phyloP scores from a whole-genome alignment of 495 filamentous ascomycete species.

The Xylaria grammica region DNA sequence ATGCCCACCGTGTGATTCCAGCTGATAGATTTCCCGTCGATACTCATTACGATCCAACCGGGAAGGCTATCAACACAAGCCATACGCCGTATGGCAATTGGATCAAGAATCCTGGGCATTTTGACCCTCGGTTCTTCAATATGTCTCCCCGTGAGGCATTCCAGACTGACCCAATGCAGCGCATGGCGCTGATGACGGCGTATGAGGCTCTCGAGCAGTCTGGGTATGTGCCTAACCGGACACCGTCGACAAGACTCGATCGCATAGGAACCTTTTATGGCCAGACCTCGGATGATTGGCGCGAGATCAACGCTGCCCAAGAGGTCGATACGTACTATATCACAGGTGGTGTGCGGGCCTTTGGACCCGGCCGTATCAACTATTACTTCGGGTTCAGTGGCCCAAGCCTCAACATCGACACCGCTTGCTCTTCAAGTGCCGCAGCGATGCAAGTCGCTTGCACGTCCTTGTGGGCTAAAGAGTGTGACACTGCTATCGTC shows the following conservation, averaged over 20 bases:
- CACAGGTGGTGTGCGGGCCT: conserved; percentile 85
- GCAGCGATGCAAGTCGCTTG: conserved; percentile 86
- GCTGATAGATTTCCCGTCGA: conserved; percentile 79
- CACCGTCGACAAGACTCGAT: conserved; percentile 80
- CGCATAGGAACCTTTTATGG: conserved; percentile 92
- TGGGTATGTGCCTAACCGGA: conserved; percentile 85
- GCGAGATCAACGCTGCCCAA: conserved; percentile 87
- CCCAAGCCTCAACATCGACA: conserved; percentile 85
- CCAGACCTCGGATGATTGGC: conserved; percentile 90
- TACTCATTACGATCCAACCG: conserved; percentile 76
- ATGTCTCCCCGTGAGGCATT: conserved; percentile 92
- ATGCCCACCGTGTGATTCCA: conserved; percentile 66
- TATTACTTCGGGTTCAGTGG: conserved; percentile 86
- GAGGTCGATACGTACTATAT: conserved; percentile 95
- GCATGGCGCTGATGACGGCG: conserved; percentile 80
- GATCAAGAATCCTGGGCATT: conserved; percentile 82
- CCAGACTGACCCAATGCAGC: conserved; percentile 89
- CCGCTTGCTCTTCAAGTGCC: conserved; percentile 85
- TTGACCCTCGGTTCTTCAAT: conserved; percentile 92
- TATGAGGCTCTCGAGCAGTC: conserved; percentile 94
- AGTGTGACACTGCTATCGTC: conserved; percentile 84
- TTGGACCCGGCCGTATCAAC: conserved; percentile 87
- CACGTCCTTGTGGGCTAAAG: conserved; percentile 77
- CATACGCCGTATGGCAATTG: conserved; percentile 88
- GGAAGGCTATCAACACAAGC: conserved; percentile 77